Evolutionary conservation across 495 filamentous ascomycete genomes (phyloP).

Genomic region (Evernia prunastri): DNA sequence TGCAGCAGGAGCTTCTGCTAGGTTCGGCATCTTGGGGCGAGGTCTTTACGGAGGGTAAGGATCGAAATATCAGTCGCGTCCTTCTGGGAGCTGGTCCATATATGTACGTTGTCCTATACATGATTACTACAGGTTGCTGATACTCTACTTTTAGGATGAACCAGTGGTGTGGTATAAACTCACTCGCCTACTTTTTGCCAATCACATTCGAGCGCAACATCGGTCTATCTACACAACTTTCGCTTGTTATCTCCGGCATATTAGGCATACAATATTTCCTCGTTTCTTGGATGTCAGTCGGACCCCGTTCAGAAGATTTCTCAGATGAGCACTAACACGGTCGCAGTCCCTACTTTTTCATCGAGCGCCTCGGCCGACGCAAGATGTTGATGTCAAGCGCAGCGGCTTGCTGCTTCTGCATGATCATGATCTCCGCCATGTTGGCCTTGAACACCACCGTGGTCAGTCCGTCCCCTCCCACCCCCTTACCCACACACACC

Average conservation of each 20-base stretch:
- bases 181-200: conserved; percentile 21
- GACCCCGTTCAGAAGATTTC: not conserved
- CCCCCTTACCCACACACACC: no score
- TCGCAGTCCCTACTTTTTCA: conserved; percentile 40
- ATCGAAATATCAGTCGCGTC: conserved; percentile 23
- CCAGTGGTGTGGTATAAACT: conserved; percentile 27
- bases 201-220: conserved; percentile 27
- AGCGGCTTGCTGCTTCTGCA: conserved; percentile 43
- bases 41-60: conserved; percentile 25
- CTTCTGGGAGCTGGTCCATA: conserved; percentile 24
- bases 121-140: not conserved
- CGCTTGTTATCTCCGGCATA: conserved; percentile 22
- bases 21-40: conserved; percentile 23
- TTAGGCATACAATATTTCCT: conserved; percentile 25
- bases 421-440: conserved; percentile 43
- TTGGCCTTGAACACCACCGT: conserved; percentile 32
- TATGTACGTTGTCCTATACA: conserved; percentile 10
- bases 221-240: conserved; percentile 19
- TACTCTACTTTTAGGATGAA: conserved; percentile 11
- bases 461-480: conserved; percentile 20
- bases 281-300: conserved; percentile 24
- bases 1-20: conserved; percentile 19
- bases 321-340: not conserved
- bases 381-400: conserved; percentile 47
- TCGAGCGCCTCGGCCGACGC: conserved; percentile 50